Percentiles rank a stretch among this genome's conserved stretches.
Conservation (phyloP, 2,329 filamentous ascomycete genomes). For the Ilyonectria robusta region DNA sequence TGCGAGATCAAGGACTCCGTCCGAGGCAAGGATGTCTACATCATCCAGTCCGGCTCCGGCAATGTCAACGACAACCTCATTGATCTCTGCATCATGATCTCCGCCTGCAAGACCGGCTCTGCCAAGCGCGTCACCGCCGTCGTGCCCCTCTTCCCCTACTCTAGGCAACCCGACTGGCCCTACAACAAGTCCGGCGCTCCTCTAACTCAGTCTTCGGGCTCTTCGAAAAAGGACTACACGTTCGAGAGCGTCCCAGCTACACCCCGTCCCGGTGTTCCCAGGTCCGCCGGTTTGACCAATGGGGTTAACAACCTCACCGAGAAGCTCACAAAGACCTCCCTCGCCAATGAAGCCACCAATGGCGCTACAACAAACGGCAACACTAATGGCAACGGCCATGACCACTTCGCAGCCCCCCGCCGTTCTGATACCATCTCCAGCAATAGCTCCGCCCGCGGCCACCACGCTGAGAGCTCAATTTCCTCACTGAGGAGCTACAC, state of each 20-base stretch:
- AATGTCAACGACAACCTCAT: conserved; percentile 97
- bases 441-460: conserved; percentile 52
- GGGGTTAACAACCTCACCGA: conserved; percentile 79
- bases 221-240: conserved; percentile 76
- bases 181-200: conserved; percentile 97
- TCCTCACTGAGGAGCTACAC: conserved; percentile 67
- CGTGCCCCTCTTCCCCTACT: conserved; percentile 96
- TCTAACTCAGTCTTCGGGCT: conserved; percentile 73
- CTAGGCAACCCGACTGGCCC: conserved; percentile 93
- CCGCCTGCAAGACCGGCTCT: conserved; percentile 95
- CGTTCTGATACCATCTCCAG: conserved; percentile 55
- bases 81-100: conserved; percentile 97
- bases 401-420: conserved; percentile 51
- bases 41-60: conserved; percentile 93
- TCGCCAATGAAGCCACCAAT: conserved; percentile 62
- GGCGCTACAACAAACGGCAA: conserved; percentile 31
- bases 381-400: conserved; percentile 38
- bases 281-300: conserved; percentile 75
- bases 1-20: conserved; percentile 98
- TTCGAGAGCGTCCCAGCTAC: conserved; percentile 95
- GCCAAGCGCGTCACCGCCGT: conserved; percentile 95
- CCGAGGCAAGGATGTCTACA: conserved; percentile 98
- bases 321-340: conserved; percentile 77
- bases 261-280: conserved; percentile 79
- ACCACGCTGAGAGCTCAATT: conserved; percentile 56